A percentile compares a stretch with the other conserved stretches of the same genome.
These are phyloP conservation scores for Tulasnella sp. DNA, from an alignment of 768 basidiomycete genomes.

Conservation along the genomic window DNA sequence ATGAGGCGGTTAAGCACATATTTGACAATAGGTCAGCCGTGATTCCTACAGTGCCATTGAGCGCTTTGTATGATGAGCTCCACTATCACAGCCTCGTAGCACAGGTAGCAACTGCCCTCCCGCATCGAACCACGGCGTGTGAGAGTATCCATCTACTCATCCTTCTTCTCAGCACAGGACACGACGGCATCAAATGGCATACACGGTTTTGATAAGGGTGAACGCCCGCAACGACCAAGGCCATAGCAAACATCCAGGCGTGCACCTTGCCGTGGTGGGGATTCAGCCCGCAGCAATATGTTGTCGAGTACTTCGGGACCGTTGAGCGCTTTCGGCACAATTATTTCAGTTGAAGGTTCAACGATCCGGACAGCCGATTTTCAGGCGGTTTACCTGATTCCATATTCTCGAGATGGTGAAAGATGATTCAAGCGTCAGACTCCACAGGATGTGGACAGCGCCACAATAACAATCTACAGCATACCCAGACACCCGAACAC, in stretches of 20 bases:
- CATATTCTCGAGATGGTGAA: too few relatives aligned
- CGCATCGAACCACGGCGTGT: background rate
- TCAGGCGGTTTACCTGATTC: too few relatives aligned
- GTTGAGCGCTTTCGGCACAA: too few relatives aligned
- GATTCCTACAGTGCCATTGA: background rate
- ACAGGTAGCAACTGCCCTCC: slow-evolving; percentile 1
- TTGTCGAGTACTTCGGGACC: too few relatives aligned
- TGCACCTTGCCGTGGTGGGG: background rate
- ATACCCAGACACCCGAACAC: too few relatives aligned
- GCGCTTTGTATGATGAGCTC: slow-evolving; percentile 1
- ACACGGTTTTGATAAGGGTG: background rate
- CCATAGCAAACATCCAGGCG: background rate
- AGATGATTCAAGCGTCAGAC: too few relatives aligned
- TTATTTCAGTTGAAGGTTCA: too few relatives aligned
- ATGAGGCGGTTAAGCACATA: background rate
- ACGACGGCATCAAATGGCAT: background rate
- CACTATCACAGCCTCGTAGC: background rate
- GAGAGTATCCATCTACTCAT: too few relatives aligned
- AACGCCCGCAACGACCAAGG: background rate
- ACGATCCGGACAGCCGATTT: too few relatives aligned
- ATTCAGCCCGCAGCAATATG: too few relatives aligned
- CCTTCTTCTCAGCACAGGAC: background rate
- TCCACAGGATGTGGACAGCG: too few relatives aligned
- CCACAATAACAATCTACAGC: too few relatives aligned
- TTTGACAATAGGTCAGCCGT: background rate